phyloP scores from a whole-genome alignment of 2,329 filamentous ascomycete genomes.

The Plenodomus tracheiphilus region DNA sequence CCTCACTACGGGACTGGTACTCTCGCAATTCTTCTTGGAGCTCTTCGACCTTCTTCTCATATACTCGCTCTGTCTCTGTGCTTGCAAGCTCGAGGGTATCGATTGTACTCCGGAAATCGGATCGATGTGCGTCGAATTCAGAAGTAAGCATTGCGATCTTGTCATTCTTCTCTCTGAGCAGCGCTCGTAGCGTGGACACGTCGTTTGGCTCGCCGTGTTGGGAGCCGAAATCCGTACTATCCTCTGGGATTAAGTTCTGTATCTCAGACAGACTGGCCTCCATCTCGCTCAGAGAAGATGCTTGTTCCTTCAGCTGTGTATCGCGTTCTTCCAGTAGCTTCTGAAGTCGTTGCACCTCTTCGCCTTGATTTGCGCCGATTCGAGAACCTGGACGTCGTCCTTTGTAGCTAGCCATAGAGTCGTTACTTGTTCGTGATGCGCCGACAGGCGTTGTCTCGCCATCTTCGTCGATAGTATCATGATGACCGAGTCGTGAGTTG shows the following conservation, averaged over 20 bases:
- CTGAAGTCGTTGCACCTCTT: constrained; percentile 74
- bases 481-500: constrained; percentile 51
- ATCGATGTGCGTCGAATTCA: constrained; percentile 92
- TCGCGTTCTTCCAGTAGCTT: constrained; percentile 81
- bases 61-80: constrained; percentile 92
- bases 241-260: constrained; percentile 67
- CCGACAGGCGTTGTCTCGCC: constrained; percentile 54
- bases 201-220: constrained; percentile 61
- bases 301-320: constrained; percentile 85
- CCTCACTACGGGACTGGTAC: constrained; percentile 77
- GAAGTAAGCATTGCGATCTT: constrained; percentile 90
- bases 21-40: constrained; percentile 82
- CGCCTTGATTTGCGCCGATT: constrained; percentile 48
- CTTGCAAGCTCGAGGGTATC: constrained; percentile 95
- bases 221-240: constrained; percentile 54
- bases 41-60: constrained; percentile 89
- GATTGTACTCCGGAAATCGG: constrained; percentile 95
- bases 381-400: constrained; percentile 30
- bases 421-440: constrained; percentile 55
- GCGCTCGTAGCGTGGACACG: constrained; percentile 72
- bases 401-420: constrained; percentile 55
- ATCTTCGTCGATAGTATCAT: constrained; percentile 48
- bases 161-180: constrained; percentile 93
- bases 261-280: constrained; percentile 84
- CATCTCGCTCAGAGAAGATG: constrained; percentile 82